Percentiles rank a stretch among this genome's conserved stretches.
Evolutionary conservation across 2,329 filamentous ascomycete genomes (phyloP).

Genomic region (Ustilaginoidea virens): DNA sequence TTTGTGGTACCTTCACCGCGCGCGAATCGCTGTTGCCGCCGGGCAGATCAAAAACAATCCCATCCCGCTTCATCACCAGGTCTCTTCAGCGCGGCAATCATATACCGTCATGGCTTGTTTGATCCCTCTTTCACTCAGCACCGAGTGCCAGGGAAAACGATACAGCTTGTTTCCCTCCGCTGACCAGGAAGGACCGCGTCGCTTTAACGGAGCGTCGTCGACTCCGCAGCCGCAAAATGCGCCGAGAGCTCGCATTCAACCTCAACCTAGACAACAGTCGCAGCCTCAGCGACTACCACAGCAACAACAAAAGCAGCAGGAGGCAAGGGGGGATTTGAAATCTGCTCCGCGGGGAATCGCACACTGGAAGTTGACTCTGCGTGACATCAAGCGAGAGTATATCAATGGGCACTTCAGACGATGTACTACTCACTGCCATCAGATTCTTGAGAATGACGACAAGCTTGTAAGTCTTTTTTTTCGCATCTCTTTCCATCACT

Average conservation of each 20-base stretch:
- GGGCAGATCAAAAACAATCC: too few relatives aligned
- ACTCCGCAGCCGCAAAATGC: background rate
- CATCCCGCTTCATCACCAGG: too few relatives aligned
- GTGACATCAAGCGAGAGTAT: slow-evolving; percentile 39
- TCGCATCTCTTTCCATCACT: too few relatives aligned
- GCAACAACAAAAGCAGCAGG: background rate
- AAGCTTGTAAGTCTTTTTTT: slow-evolving; percentile 23
- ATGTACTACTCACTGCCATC: slow-evolving; percentile 35
- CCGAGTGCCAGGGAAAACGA: slow-evolving; percentile 2
- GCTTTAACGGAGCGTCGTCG: slow-evolving; percentile 2
- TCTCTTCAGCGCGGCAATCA: too few relatives aligned
- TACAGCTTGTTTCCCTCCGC: slow-evolving; percentile 1
- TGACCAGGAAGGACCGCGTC: slow-evolving; percentile 1
- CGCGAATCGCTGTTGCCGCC: too few relatives aligned
- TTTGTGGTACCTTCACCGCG: too few relatives aligned
- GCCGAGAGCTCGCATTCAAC: background rate
- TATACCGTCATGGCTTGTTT: slow-evolving; percentile 14
- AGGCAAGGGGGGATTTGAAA: too few relatives aligned
- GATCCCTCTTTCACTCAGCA: slow-evolving; percentile 16
- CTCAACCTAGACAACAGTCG: slow-evolving; percentile 1
- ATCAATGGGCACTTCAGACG: slow-evolving; percentile 33
- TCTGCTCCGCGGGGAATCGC: slow-evolving; percentile 22
- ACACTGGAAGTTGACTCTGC: slow-evolving; percentile 36
- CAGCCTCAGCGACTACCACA: background rate
- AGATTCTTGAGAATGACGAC: slow-evolving; percentile 34